Percentiles rank a stretch among this genome's conserved stretches.
Evolutionary conservation across 78 protist species (phyloP).

Genomic region (Andalucia godoyi): DNA sequence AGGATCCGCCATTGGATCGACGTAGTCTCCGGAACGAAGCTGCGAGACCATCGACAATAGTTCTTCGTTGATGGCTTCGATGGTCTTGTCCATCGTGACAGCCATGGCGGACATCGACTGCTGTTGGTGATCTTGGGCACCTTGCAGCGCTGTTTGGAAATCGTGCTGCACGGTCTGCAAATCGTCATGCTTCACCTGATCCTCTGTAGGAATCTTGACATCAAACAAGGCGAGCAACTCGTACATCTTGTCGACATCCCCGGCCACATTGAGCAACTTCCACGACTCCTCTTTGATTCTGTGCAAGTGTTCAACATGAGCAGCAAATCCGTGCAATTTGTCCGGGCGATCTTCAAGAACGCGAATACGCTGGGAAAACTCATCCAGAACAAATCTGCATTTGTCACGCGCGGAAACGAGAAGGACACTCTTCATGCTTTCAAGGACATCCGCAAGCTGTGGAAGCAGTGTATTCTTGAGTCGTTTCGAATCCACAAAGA

Average conservation of each 20-base stretch:
- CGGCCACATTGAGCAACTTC: not conserved
- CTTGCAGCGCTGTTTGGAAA: not conserved
- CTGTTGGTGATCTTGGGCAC: not conserved
- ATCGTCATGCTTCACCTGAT: not conserved
- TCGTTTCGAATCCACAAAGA: not conserved
- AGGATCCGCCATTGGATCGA: not conserved
- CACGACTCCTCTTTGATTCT: slow-evolving; percentile 4
- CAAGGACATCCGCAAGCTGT: not conserved
- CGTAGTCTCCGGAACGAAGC: slow-evolving; percentile 5
- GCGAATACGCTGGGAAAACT: not conserved
- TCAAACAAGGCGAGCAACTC: not conserved
- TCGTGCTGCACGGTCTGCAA: not conserved
- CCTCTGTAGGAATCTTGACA: not conserved
- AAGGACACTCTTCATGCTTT: not conserved
- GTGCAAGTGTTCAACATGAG: slow-evolving; percentile 6
- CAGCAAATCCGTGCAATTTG: slow-evolving; percentile 7
- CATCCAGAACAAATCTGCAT: not conserved
- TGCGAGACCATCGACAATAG: not conserved
- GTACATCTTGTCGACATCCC: slow-evolving; percentile 5
- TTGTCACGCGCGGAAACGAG: not conserved
- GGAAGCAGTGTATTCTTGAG: not conserved
- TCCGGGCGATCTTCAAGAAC: not conserved
- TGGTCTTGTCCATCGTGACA: not conserved
- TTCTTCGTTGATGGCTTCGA: slow-evolving; percentile 1
- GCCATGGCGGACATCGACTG: not conserved